phyloP scores from a whole-genome alignment of 2,329 filamentous ascomycete species.

The Cladosporium cucumerinum region DNA sequence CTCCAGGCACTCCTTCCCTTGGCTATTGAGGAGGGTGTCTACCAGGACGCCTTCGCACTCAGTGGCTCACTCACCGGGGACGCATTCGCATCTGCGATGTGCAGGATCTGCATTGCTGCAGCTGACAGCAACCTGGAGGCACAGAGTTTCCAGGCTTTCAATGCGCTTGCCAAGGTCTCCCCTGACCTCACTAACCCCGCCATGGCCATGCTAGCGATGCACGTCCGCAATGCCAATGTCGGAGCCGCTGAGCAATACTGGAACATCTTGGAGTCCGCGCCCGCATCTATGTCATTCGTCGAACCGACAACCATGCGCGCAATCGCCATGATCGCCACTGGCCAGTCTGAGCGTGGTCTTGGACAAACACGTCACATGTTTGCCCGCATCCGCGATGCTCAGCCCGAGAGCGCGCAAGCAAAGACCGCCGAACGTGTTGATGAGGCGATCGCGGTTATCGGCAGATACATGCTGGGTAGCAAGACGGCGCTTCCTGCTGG shows the following conservation, averaged over 20 bases:
- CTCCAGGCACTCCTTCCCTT: constrained; percentile 74
- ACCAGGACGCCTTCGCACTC: constrained; percentile 70
- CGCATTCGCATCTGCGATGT: constrained; percentile 62
- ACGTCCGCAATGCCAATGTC: constrained; percentile 78
- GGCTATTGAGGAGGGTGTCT: constrained; percentile 66
- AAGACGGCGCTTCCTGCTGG: constrained; percentile 51
- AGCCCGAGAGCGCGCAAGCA: constrained; percentile 45
- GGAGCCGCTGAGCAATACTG: constrained; percentile 75
- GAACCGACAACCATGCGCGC: constrained; percentile 90
- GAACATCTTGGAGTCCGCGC: constrained; percentile 64
- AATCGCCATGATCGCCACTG: constrained; percentile 80
- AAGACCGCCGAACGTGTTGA: constrained; percentile 77
- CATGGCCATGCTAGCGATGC: constrained; percentile 81
- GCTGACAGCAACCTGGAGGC: constrained; percentile 73
- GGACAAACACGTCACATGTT: constrained; percentile 82
- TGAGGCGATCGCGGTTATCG: constrained; percentile 72
- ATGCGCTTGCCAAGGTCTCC: constrained; percentile 49
- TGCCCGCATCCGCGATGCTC: constrained; percentile 67
- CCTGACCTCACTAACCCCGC: constrained; percentile 54
- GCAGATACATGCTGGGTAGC: constrained; percentile 54
- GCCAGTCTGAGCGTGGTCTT: constrained; percentile 78
- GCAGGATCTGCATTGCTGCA: constrained; percentile 69
- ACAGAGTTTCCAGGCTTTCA: constrained; percentile 59
- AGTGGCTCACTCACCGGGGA: constrained; percentile 60
- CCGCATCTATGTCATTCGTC: constrained; percentile 66